phyloP scores from a whole-genome alignment of 176 grass and related monocot species.

The Tuctoria greenei region DNA sequence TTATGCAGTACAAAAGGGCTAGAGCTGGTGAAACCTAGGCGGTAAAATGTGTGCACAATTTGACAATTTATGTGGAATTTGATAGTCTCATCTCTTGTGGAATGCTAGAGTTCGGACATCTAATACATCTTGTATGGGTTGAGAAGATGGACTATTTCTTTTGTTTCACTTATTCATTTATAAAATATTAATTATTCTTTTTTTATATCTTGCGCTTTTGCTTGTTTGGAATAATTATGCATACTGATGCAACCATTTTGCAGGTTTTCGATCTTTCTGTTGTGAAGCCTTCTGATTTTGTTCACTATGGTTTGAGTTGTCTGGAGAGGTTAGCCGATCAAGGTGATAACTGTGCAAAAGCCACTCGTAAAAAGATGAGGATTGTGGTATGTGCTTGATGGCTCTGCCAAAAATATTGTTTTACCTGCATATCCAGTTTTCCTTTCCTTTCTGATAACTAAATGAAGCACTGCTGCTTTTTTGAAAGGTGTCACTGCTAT shows the following conservation, averaged over 20 bases:
- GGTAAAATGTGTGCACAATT: too few relatives aligned
- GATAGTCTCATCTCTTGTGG: too few relatives aligned
- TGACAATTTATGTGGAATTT: too few relatives aligned
- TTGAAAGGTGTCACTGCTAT: background rate
- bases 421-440: background rate
- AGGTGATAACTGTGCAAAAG: conserved; percentile 71
- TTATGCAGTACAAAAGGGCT: too few relatives aligned
- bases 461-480: background rate
- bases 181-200: background rate
- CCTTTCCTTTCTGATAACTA: background rate
- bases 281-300: conserved; percentile 84
- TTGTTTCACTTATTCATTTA: background rate
- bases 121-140: too few relatives aligned
- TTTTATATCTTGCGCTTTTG: background rate
- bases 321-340: conserved; percentile 81
- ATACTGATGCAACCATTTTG: conserved; percentile 11
- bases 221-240: background rate
- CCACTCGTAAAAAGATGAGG: conserved; percentile 69
- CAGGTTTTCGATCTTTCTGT: conserved; percentile 93
- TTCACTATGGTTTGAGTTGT: conserved; percentile 81
- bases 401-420: conserved; percentile 9
- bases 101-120: too few relatives aligned
- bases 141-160: too few relatives aligned
- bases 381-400: conserved; percentile 73
- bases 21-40: too few relatives aligned